Percentiles rank a stretch among this genome's conserved stretches.
phyloP scores from a whole-genome alignment of 2,329 filamentous ascomycete genomes.

The Ophiostoma angusticollis region DNA sequence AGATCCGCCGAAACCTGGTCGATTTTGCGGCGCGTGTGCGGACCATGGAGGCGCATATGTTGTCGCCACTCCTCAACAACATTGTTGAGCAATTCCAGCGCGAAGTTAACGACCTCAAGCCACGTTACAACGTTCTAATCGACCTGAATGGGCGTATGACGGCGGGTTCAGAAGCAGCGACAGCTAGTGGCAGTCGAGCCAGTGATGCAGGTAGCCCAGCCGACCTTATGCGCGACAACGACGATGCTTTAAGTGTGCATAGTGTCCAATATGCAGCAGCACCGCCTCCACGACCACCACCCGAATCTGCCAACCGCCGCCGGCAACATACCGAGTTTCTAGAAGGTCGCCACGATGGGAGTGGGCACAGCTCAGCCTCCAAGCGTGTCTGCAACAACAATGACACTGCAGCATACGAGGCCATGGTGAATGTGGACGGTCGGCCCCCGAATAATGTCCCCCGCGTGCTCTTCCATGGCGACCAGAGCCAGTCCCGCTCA shows the following conservation, averaged over 20 bases:
- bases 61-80: conserved; percentile 30
- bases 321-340: conserved; percentile 9
- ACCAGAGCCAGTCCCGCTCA: too few relatives aligned
- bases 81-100: conserved; percentile 40
- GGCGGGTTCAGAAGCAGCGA: too few relatives aligned
- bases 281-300: not conserved
- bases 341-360: conserved; percentile 6
- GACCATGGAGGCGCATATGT: conserved; percentile 31
- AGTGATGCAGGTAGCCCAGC: conserved; percentile 20
- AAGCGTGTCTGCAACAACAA: too few relatives aligned
- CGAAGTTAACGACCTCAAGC: conserved; percentile 33
- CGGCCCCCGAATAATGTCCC: too few relatives aligned
- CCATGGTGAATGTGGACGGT: too few relatives aligned
- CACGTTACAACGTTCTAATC: conserved; percentile 28
- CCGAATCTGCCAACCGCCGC: conserved; percentile 5
- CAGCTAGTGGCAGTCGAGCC: too few relatives aligned
- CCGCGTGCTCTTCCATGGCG: too few relatives aligned
- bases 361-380: conserved; percentile 6
- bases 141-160: too few relatives aligned
- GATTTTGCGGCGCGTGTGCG: conserved; percentile 43
- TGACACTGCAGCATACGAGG: too few relatives aligned
- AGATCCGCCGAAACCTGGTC: conserved; percentile 47
- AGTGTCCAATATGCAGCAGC: not conserved
- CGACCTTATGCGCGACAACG: conserved; percentile 25
- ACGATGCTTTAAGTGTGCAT: conserved; percentile 21